Evolutionary conservation across 2,329 filamentous ascomycete species (phyloP).

Genomic region (Neodidymelliopsis sp.): DNA sequence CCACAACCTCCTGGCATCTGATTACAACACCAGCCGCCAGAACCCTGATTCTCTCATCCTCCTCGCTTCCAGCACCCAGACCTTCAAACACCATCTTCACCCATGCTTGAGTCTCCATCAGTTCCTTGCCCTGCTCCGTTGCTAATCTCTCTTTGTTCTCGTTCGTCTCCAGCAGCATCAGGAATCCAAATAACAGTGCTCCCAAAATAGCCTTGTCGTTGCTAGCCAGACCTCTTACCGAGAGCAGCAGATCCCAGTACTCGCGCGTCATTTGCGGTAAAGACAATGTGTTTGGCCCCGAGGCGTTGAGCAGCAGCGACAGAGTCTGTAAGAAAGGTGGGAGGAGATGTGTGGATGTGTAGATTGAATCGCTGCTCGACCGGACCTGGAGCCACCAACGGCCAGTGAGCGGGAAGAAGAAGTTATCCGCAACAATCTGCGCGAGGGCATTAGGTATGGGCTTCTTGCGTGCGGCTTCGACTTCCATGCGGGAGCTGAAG

Average conservation of each 20-base stretch:
- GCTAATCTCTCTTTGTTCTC: slow-evolving; percentile 76
- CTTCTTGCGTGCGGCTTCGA: slow-evolving; percentile 65
- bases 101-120: slow-evolving; percentile 91
- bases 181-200: slow-evolving; percentile 78
- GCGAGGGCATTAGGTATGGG: slow-evolving; percentile 80
- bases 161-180: slow-evolving; percentile 84
- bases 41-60: slow-evolving; percentile 82
- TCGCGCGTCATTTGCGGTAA: slow-evolving; percentile 84
- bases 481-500: slow-evolving; percentile 79
- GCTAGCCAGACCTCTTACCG: slow-evolving; percentile 62
- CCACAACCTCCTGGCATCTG: slow-evolving; percentile 79
- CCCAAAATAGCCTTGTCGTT: slow-evolving; percentile 72
- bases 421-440: slow-evolving; percentile 73
- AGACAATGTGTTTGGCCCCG: slow-evolving; percentile 78
- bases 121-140: slow-evolving; percentile 73
- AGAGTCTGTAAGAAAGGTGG: slow-evolving; percentile 86
- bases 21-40: slow-evolving; percentile 80
- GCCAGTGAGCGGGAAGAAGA: slow-evolving; percentile 87
- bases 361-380: slow-evolving; percentile 62
- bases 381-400: slow-evolving; percentile 74
- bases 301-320: slow-evolving; percentile 80
- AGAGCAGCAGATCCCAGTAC: slow-evolving; percentile 82
- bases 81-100: slow-evolving; percentile 75
- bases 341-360: slow-evolving; percentile 78
- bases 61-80: slow-evolving; percentile 54